Percentiles rank a stretch among this genome's conserved stretches.
phyloP scores from a whole-genome alignment of 257 asterid genomes.

The Solanum sitiens region DNA sequence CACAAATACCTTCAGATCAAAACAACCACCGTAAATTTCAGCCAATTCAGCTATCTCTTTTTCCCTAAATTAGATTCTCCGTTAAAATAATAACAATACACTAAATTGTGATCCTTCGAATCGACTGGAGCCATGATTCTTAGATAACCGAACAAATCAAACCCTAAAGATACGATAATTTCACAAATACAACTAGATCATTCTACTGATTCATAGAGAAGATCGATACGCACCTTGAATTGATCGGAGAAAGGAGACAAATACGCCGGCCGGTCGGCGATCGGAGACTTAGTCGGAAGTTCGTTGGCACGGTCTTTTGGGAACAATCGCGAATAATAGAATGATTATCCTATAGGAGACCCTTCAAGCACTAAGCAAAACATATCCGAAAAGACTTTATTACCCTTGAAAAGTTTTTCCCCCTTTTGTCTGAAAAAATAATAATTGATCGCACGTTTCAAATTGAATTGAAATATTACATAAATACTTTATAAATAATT shows the following conservation, averaged over 20 bases:
- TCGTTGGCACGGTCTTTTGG: neutral
- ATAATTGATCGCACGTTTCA: neutral
- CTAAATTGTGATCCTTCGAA: neutral
- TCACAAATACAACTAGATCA: neutral
- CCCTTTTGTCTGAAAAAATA: neutral
- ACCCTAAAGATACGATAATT: neutral
- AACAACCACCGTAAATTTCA: neutral
- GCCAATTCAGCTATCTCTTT: neutral
- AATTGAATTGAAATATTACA: neutral
- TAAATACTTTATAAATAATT: no score
- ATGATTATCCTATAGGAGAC: neutral
- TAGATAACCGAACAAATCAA: neutral
- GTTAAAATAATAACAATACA: neutral
- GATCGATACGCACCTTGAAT: neutral
- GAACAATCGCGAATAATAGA: neutral
- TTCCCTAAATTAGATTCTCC: neutral
- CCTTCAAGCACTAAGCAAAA: neutral
- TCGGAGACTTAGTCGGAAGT: neutral
- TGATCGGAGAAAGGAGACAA: neutral
- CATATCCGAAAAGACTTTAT: neutral
- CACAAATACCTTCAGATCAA: slow-evolving; percentile 13
- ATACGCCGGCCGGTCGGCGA: neutral
- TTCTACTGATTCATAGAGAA: neutral
- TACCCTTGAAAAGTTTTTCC: neutral
- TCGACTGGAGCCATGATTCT: neutral